Evolutionary conservation across 352 stramenopile genomes (phyloP).

Genomic region (Thraustotheca clavata): DNA sequence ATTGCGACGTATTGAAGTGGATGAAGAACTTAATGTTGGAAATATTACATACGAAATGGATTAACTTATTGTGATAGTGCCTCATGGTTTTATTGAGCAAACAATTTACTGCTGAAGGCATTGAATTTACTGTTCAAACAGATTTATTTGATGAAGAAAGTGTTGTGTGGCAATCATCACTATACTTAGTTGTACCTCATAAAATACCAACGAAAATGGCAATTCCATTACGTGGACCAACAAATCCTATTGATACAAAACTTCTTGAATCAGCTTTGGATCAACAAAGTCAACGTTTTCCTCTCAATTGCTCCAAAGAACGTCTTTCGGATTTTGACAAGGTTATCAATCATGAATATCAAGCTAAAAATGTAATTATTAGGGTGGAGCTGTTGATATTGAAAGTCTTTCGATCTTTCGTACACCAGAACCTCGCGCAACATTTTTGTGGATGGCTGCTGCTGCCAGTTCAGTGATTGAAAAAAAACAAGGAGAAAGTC

Average conservation of each 20-base stretch:
- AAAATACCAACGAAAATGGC: not conserved
- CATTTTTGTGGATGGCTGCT: constrained; percentile 8
- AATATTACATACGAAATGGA: not conserved
- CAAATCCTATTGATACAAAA: constrained; percentile 6
- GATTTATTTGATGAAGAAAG: constrained; percentile 63
- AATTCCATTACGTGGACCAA: not conserved
- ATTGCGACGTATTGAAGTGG: constrained; percentile 41
- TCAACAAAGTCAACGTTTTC: not conserved
- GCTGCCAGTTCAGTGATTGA: constrained; percentile 7
- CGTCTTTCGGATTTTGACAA: constrained; percentile 9
- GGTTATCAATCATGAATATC: not conserved
- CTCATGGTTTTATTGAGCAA: constrained; percentile 73
- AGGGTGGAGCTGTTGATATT: constrained; percentile 17
- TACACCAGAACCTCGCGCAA: not conserved
- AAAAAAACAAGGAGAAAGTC: not conserved
- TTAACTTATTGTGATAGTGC: constrained; percentile 30
- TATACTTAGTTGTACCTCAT: constrained; percentile 40
- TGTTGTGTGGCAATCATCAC: constrained; percentile 69
- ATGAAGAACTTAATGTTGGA: constrained; percentile 31
- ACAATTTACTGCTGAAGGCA: constrained; percentile 49
- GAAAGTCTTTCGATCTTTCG: not conserved
- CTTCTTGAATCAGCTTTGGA: not conserved
- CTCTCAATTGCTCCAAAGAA: not conserved
- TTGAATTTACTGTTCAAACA: constrained; percentile 70
- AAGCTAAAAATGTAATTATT: not conserved